A percentile compares a stretch with the other conserved stretches of the same genome.
phyloP scores from a whole-genome alignment of 106 monocot genomes.

The Dactylorhiza incarnata region DNA sequence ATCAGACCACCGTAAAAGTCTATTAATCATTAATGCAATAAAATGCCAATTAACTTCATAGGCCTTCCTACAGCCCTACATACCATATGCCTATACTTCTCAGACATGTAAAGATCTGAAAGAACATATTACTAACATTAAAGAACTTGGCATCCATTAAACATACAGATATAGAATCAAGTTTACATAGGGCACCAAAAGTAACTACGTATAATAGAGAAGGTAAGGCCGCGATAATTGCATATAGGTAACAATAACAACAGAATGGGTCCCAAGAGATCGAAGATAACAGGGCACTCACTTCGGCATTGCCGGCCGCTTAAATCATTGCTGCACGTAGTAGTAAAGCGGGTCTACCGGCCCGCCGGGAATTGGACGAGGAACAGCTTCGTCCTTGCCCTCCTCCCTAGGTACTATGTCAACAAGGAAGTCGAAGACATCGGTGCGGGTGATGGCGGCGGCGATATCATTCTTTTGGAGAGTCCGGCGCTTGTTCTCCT shows the following conservation, averaged over 20 bases:
- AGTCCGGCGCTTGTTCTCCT: conserved; percentile 49
- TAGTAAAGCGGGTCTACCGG: conserved; percentile 6
- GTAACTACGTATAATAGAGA: not conserved
- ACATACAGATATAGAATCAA: not conserved
- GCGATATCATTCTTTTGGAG: conserved; percentile 52
- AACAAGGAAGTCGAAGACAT: conserved; percentile 51
- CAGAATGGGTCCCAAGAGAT: not conserved
- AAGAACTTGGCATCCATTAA: not conserved
- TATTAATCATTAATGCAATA: not conserved
- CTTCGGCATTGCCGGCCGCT: not conserved
- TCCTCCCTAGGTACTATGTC: conserved; percentile 42
- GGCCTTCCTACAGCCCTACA: not conserved
- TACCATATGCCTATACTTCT: not conserved
- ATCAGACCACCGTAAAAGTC: not conserved
- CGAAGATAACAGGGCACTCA: not conserved
- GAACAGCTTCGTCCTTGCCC: conserved; percentile 11
- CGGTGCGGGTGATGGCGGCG: conserved; percentile 46
- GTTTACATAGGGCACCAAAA: not conserved
- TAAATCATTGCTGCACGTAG: conserved; percentile 1
- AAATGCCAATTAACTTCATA: not conserved
- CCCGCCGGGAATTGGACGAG: not conserved
- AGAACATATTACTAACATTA: not conserved
- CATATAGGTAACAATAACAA: not conserved
- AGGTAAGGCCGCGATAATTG: not conserved
- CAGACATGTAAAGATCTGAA: not conserved